Percentiles rank a stretch among this genome's conserved stretches.
Conservation (phyloP, 768 basidiomycete species). For the Leccinum pellstonianum region DNA sequence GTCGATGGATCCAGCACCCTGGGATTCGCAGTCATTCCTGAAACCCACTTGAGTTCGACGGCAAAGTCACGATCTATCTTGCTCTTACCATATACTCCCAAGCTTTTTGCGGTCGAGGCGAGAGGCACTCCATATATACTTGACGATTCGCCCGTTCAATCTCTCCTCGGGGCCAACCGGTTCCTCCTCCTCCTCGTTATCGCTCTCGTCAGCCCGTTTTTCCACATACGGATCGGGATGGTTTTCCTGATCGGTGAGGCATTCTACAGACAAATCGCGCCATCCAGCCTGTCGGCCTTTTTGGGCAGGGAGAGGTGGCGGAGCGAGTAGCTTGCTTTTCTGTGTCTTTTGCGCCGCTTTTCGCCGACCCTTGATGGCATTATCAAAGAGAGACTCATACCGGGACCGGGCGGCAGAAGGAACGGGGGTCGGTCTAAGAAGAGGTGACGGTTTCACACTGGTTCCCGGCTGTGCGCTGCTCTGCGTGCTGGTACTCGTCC, state of each 20-base stretch:
- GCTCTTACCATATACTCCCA: slow-evolving; percentile 62
- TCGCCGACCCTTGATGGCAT: slow-evolving; percentile 53
- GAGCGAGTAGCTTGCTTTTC: slow-evolving; percentile 29
- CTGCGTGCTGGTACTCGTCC: slow-evolving; percentile 39
- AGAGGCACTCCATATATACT: slow-evolving; percentile 62
- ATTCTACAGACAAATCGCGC: slow-evolving; percentile 69
- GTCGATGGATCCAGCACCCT: slow-evolving; percentile 54
- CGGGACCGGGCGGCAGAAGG: slow-evolving; percentile 61
- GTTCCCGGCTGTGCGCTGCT: slow-evolving; percentile 25
- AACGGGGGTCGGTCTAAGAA: slow-evolving; percentile 61
- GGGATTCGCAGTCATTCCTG: slow-evolving; percentile 72
- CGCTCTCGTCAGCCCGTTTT: slow-evolving; percentile 15
- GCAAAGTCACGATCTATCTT: neutral
- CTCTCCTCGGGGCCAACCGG: slow-evolving; percentile 43
- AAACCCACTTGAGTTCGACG: slow-evolving; percentile 2
- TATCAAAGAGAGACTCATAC: slow-evolving; percentile 65
- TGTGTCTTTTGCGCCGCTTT: slow-evolving; percentile 35
- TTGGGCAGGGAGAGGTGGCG: slow-evolving; percentile 39
- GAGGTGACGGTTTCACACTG: slow-evolving; percentile 29
- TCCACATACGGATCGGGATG: slow-evolving; percentile 16
- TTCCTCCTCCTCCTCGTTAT: slow-evolving; percentile 16
- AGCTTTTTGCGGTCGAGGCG: slow-evolving; percentile 52
- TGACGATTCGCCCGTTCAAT: slow-evolving; percentile 57
- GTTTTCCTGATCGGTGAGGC: slow-evolving; percentile 49
- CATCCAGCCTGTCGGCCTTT: slow-evolving; percentile 63